phyloP scores from a whole-genome alignment of 2,329 filamentous ascomycete genomes.

The Diplocarpon mali region DNA sequence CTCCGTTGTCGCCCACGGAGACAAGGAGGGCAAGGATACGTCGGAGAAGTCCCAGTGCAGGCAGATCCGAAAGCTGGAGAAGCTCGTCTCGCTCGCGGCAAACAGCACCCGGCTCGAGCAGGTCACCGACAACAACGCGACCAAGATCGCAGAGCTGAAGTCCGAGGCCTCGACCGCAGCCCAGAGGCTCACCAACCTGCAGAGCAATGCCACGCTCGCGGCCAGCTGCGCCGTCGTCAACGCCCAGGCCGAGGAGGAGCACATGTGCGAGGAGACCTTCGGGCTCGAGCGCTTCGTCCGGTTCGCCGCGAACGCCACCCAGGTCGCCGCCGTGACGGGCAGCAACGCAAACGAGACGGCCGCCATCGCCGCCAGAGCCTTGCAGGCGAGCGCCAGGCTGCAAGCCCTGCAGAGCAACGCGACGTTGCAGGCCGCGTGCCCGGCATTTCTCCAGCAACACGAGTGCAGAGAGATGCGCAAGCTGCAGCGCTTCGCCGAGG shows the following conservation, averaged over 20 bases:
- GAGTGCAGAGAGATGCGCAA: conserved; percentile 7
- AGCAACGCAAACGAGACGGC: conserved; percentile 11
- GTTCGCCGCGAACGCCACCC: conserved; percentile 10
- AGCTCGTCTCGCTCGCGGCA: conserved; percentile 26
- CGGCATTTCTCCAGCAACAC: conserved; percentile 9
- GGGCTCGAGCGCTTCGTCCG: conserved; percentile 13
- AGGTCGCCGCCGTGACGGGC: conserved; percentile 6
- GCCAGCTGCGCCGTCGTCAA: conserved; percentile 26
- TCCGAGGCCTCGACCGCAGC: conserved; percentile 27
- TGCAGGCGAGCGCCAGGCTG: conserved; percentile 5
- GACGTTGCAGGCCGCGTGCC: conserved; percentile 14
- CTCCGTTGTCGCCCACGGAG: conserved; percentile 24
- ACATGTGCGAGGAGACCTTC: conserved; percentile 9
- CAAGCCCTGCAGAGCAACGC: conserved; percentile 9
- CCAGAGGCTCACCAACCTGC: conserved; percentile 25
- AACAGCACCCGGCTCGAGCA: conserved; percentile 29
- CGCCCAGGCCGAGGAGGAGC: conserved; percentile 3
- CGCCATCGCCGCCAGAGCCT: conserved; percentile 8
- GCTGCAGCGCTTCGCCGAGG: conserved; percentile 6
- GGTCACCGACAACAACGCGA: conserved; percentile 29
- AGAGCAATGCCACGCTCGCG: conserved; percentile 30
- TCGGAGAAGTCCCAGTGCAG: conserved; percentile 25
- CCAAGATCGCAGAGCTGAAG: conserved; percentile 29
- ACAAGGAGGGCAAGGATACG: conserved; percentile 22
- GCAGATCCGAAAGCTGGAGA: conserved; percentile 25